Evolutionary conservation across 768 basidiomycete genomes (phyloP), one percentile per base, ranked within the genome.

Genomic region (Tephrocybe sp.): DNA sequence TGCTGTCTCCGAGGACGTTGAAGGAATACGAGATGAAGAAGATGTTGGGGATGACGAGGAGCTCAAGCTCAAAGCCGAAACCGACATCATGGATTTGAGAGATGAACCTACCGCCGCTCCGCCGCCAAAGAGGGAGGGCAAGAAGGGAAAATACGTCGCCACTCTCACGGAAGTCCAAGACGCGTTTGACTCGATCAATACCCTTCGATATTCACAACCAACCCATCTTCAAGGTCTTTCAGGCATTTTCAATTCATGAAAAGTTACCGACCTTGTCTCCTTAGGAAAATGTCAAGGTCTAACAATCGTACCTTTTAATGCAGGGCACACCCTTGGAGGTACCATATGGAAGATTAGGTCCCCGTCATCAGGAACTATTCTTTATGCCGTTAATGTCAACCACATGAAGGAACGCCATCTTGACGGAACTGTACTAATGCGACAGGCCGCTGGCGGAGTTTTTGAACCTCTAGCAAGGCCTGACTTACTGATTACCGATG

Each of bases 291-390:
- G 90, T 61, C 89, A 94, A 64, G 91, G 91, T 15, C 71, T 94
- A 60, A 94, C 93, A 1, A 90, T 99, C 55, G 94, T 94, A 15
- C 93, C 97, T 1, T 97, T 94, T 69, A 88, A 90, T 59, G 88
- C 93, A 11, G 97, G 95, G 0, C 94, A 97, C 65, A 91, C 91
- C 0, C 79, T 99, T 13, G 97, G 97, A 52, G 97, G 95, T 37
- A 92, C 94, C 4, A 89, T 99, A 55, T 98, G 94, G 94, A 97
- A 97, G 64, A 88, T 99, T 53, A 85, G 97, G n/a, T 97, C 94
- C 0, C 94, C 97, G 2, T 93, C 94, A 0, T 91, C 91, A 10
- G 95, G 94, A 3, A 97, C 97, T 3, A 87, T 98, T 27, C 73
- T 98, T 21, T 97, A 99, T 63, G 94, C 94, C 8, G 91, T 97